These are phyloP conservation scores for Aureobasidium melanogenum DNA, from an alignment of 2,329 filamentous ascomycete genomes.

Conservation along the genomic window DNA sequence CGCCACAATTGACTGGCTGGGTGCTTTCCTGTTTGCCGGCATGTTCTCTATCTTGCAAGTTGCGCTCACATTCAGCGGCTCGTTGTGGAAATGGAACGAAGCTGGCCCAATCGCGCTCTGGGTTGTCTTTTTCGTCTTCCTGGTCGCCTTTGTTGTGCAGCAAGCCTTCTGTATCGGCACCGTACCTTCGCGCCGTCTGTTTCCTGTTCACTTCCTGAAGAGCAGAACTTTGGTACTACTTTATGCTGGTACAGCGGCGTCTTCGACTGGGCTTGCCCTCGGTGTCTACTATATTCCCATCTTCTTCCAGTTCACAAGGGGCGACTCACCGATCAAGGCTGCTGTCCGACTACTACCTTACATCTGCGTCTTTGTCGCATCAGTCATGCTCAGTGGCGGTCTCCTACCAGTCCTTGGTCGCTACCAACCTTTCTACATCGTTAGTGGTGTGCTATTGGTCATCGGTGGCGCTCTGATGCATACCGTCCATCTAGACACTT, in stretches of 20 bases:
- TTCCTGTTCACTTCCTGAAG: slow-evolving; percentile 39
- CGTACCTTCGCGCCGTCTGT: slow-evolving; percentile 34
- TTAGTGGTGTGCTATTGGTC: slow-evolving; percentile 27
- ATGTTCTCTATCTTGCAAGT: slow-evolving; percentile 37
- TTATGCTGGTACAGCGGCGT: background rate
- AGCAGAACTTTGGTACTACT: background rate
- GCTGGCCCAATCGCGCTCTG: slow-evolving; percentile 39
- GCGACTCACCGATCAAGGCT: slow-evolving; percentile 33
- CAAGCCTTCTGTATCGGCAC: slow-evolving; percentile 46
- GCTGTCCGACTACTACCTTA: slow-evolving; percentile 36
- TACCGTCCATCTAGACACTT: slow-evolving; percentile 15
- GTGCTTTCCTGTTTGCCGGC: slow-evolving; percentile 36
- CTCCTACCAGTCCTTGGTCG: slow-evolving; percentile 31
- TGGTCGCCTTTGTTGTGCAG: slow-evolving; percentile 37
- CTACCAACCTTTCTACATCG: slow-evolving; percentile 35
- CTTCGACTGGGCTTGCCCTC: background rate
- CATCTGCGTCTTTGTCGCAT: slow-evolving; percentile 17
- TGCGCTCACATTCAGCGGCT: slow-evolving; percentile 44
- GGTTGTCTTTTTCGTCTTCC: slow-evolving; percentile 36
- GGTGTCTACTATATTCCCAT: slow-evolving; percentile 45
- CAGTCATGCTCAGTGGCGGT: slow-evolving; percentile 5
- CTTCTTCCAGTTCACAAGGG: slow-evolving; percentile 36
- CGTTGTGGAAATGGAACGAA: slow-evolving; percentile 39
- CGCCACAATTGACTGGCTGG: slow-evolving; percentile 36
- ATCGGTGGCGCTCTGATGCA: slow-evolving; percentile 30